Percentiles rank a stretch among this genome's conserved stretches.
These are phyloP conservation scores for Terfezia claveryi DNA, from an alignment of 495 filamentous ascomycete species.

Conservation along the genomic window DNA sequence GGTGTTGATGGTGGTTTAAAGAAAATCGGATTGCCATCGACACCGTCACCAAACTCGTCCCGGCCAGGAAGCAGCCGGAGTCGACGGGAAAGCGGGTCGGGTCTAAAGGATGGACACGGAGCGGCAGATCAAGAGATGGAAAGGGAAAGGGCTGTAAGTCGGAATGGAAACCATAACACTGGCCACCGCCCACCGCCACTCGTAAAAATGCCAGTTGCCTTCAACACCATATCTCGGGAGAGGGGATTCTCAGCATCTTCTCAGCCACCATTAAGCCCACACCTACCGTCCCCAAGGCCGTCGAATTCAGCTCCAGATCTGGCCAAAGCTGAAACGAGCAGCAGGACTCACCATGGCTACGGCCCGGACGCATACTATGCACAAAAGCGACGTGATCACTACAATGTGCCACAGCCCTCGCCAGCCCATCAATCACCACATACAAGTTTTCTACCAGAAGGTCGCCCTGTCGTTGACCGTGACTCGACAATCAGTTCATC, in stretches of 20 bases:
- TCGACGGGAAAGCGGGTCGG: constrained; percentile 6
- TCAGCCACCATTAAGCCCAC: background rate
- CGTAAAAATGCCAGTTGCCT: constrained; percentile 17
- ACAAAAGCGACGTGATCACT: background rate
- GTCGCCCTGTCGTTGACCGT: constrained; percentile 9
- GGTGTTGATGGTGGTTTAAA: background rate
- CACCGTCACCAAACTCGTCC: background rate
- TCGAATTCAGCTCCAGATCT: background rate
- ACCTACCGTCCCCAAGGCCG: background rate
- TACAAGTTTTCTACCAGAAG: constrained; percentile 14
- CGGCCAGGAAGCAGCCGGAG: constrained; percentile 3
- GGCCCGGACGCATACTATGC: background rate
- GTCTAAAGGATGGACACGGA: constrained; percentile 1
- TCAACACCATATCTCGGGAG: constrained; percentile 17
- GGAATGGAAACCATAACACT: constrained; percentile 8
- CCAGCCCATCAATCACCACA: constrained; percentile 13
- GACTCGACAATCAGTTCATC: constrained; percentile 12
- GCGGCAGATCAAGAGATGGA: no score
- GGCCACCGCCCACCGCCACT: constrained; percentile 8
- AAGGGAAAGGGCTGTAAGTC: constrained; percentile 2
- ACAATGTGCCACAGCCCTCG: constrained; percentile 7
- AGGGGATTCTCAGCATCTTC: constrained; percentile 14
- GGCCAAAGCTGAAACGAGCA: background rate
- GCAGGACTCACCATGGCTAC: background rate
- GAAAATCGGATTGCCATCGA: background rate